A percentile compares a stretch with the other conserved stretches of the same genome.
phyloP scores from a whole-genome alignment of 148 eudicot genomes.

The Bassia scoparia region DNA sequence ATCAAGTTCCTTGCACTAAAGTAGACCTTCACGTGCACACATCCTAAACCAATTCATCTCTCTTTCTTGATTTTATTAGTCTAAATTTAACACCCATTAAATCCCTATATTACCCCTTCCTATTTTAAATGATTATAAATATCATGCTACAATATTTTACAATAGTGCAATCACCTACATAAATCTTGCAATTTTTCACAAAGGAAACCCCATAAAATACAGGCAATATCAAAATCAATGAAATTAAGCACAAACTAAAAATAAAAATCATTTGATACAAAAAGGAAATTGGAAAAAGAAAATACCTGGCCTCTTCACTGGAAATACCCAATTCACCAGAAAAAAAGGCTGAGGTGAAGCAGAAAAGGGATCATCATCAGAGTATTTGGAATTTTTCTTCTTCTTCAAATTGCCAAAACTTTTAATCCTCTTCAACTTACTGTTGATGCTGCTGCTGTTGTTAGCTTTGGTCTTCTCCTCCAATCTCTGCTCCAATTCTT shows the following conservation, averaged over 20 bases:
- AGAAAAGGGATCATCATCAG: constrained; percentile 25
- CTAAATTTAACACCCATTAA: background rate
- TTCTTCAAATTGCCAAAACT: constrained; percentile 43
- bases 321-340: constrained; percentile 50
- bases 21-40: too few relatives aligned
- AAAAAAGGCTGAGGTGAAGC: constrained; percentile 40
- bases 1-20: too few relatives aligned
- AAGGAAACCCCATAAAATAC: too few relatives aligned
- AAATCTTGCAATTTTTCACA: too few relatives aligned
- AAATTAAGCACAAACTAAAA: too few relatives aligned
- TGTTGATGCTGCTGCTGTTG: constrained; percentile 1
- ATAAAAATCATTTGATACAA: background rate
- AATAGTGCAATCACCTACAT: background rate
- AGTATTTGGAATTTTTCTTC: constrained; percentile 12
- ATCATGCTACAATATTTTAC: too few relatives aligned
- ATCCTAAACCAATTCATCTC: too few relatives aligned
- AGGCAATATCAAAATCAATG: too few relatives aligned
- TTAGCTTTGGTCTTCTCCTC: background rate
- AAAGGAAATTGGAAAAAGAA: background rate
- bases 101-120: background rate
- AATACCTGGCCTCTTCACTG: constrained; percentile 50
- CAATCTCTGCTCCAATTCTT: constrained; percentile 23
- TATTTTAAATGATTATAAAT: too few relatives aligned
- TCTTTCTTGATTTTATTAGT: background rate
- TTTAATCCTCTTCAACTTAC: constrained; percentile 40